Percentiles rank a stretch among this genome's conserved stretches.
Evolutionary conservation across 1,284 basidiomycete genomes (phyloP).

Genomic region (Gymnopus androsaceus): DNA sequence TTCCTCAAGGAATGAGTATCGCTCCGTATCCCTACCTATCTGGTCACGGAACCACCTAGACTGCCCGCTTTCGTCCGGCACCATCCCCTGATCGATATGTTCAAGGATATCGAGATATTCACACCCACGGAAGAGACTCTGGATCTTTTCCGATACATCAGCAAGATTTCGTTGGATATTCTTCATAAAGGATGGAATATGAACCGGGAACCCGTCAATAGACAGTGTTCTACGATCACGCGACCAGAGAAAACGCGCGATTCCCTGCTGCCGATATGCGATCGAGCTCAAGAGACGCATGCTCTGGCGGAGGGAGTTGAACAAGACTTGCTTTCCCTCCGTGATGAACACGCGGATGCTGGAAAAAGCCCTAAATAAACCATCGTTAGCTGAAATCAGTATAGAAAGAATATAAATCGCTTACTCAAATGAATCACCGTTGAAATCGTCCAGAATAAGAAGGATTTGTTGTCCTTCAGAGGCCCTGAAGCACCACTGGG

Average conservation of each 20-base stretch:
- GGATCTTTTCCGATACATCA: background rate
- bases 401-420: no score
- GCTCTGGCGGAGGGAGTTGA: conserved; percentile 8
- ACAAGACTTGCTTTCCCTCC: background rate
- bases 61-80: background rate
- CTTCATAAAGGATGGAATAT: background rate
- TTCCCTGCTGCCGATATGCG: background rate
- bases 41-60: background rate
- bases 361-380: background rate
- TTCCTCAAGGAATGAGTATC: background rate
- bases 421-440: no score
- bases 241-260: conserved; percentile 1
- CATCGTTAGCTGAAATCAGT: no score
- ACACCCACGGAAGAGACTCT: background rate
- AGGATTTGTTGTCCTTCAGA: background rate
- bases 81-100: background rate
- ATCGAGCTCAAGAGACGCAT: background rate
- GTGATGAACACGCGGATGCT: background rate
- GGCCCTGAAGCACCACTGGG: conserved; percentile 8
- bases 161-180: background rate
- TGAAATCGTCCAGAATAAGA: background rate
- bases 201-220: conserved; percentile 6
- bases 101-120: background rate
- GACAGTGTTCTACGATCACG: background rate
- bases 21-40: background rate